phyloP scores from a whole-genome alignment of 2,329 filamentous ascomycete genomes.

The Herpomyces periplanetae region DNA sequence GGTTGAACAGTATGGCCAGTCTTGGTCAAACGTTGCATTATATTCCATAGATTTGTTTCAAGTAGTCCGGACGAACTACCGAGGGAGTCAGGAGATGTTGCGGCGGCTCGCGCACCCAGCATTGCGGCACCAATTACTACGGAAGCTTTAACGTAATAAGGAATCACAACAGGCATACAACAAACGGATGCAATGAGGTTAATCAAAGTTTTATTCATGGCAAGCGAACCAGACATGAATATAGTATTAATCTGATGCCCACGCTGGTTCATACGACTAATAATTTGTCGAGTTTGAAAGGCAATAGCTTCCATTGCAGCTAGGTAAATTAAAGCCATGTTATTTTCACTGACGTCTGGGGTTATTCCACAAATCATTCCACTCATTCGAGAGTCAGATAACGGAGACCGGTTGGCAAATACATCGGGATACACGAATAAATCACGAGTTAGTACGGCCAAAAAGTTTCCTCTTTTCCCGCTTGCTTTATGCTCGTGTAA shows the following conservation, averaged over 20 bases:
- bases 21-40: slow-evolving; percentile 95
- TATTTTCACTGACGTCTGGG: slow-evolving; percentile 50
- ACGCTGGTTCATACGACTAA: slow-evolving; percentile 62
- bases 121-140: slow-evolving; percentile 95
- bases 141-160: slow-evolving; percentile 66
- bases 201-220: slow-evolving; percentile 79
- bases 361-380: slow-evolving; percentile 56
- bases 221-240: slow-evolving; percentile 96
- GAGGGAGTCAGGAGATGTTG: slow-evolving; percentile 26
- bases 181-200: slow-evolving; percentile 60
- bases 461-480: too few relatives aligned
- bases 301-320: slow-evolving; percentile 93
- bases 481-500: slow-evolving; percentile 26
- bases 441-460: slow-evolving; percentile 58
- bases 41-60: slow-evolving; percentile 72
- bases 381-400: slow-evolving; percentile 73
- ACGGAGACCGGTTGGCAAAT: slow-evolving; percentile 76
- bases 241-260: slow-evolving; percentile 65
- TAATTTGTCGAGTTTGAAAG: slow-evolving; percentile 74
- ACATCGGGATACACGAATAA: slow-evolving; percentile 97
- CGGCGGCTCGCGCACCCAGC: slow-evolving; percentile 88
- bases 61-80: too few relatives aligned
- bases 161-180: slow-evolving; percentile 66
- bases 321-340: slow-evolving; percentile 69
- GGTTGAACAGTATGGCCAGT: slow-evolving; percentile 48